Evolutionary conservation across 805 yeast genomes (phyloP).

Genomic region (Saccharomycopsis fermentans): DNA sequence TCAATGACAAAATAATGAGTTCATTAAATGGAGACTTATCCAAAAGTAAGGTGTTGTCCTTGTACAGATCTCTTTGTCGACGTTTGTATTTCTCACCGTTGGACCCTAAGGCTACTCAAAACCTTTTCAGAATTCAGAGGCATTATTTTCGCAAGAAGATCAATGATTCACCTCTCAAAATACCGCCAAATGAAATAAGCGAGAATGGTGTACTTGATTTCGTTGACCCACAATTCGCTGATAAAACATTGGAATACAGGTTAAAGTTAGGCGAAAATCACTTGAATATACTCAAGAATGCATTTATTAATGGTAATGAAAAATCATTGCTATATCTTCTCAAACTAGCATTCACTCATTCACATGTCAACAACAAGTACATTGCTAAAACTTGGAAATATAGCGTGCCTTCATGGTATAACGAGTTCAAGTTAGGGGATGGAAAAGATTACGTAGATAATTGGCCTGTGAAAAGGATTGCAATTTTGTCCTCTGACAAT

Average conservation of each 20-base stretch:
- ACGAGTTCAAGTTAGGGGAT: neutral
- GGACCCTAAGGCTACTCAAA: neutral
- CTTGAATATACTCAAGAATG: neutral
- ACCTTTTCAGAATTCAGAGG: neutral
- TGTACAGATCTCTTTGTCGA: neutral
- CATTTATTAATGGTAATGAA: slow-evolving; percentile 3
- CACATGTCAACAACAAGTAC: neutral
- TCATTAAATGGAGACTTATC: neutral
- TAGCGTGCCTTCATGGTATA: slow-evolving; percentile 3
- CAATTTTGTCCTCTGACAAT: neutral
- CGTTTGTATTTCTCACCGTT: neutral
- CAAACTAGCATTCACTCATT: neutral
- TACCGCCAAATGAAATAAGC: neutral
- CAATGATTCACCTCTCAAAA: neutral
- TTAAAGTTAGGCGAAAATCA: slow-evolving; percentile 1
- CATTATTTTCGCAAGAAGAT: neutral
- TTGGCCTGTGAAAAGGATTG: slow-evolving; percentile 8
- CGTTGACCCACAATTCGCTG: neutral
- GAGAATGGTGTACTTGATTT: neutral
- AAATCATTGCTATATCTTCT: neutral
- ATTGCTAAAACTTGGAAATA: neutral
- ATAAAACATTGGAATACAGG: slow-evolving; percentile 2
- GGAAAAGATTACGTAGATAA: neutral
- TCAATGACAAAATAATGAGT: neutral
- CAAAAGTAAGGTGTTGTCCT: neutral